Conservation (phyloP, 768 basidiomycete genomes). For the Pleurotus pulmonarius region DNA sequence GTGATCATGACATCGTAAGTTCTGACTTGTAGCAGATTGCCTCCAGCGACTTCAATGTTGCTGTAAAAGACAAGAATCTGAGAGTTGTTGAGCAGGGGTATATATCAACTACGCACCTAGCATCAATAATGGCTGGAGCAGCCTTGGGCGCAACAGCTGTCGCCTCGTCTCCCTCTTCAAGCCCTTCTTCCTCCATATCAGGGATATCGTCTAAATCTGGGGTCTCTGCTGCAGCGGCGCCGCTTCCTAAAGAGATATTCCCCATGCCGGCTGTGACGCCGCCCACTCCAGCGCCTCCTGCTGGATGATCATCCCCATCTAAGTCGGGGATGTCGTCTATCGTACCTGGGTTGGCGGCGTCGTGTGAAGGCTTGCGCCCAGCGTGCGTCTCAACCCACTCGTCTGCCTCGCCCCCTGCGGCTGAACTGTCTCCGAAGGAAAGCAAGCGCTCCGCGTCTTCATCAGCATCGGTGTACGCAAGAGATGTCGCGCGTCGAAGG, state of each 20-base stretch:
- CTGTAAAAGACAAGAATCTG: conserved; percentile 28
- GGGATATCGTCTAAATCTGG: conserved; percentile 95
- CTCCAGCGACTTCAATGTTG: conserved; percentile 61
- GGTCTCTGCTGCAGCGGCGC: conserved; percentile 44
- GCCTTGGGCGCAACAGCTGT: conserved; percentile 56
- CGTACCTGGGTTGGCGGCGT: conserved; percentile 55
- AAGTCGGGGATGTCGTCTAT: conserved; percentile 90
- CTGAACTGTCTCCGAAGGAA: conserved; percentile 67
- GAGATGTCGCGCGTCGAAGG: conserved; percentile 85
- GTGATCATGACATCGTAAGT: conserved; percentile 99
- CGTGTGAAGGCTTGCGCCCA: conserved; percentile 53
- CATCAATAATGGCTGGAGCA: conserved; percentile 32
- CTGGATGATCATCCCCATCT: conserved; percentile 43
- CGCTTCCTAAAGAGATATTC: conserved; percentile 39
- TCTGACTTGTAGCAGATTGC: conserved; percentile 89
- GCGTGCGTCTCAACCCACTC: conserved; percentile 99
- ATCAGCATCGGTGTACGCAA: conserved; percentile 93
- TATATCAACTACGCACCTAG: conserved; percentile 37
- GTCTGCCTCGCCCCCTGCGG: conserved; percentile 56
- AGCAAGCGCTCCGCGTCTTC: conserved; percentile 95
- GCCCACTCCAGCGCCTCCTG: conserved; percentile 22
- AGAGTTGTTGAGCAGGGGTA: neutral
- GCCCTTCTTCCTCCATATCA: conserved; percentile 96
- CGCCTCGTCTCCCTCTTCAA: conserved; percentile 87
- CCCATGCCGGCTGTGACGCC: conserved; percentile 42